These are phyloP conservation scores for Panicum virgatum DNA, from an alignment of 202 grass and related monocot species.

Conservation along the genomic window DNA sequence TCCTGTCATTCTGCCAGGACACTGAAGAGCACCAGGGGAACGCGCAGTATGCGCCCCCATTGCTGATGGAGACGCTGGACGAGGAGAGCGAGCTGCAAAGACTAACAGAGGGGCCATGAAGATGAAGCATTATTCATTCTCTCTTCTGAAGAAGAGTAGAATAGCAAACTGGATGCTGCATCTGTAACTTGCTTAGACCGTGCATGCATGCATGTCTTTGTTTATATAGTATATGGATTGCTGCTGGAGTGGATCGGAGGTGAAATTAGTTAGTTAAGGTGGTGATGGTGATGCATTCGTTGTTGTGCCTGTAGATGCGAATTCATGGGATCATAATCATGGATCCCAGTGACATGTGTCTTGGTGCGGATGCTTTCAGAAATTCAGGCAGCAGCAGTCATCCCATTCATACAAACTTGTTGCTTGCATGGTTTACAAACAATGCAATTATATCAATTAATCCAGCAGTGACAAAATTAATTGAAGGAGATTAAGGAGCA, in stretches of 20 bases:
- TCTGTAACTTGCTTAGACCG: not conserved
- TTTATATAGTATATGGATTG: not conserved
- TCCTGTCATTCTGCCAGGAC: slow-evolving; percentile 95
- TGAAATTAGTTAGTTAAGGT: not conserved
- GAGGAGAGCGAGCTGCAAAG: slow-evolving; percentile 68
- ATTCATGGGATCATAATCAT: not conserved
- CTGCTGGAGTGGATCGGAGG: not conserved
- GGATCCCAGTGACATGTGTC: too few species aligned
- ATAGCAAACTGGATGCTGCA: not conserved
- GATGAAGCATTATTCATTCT: not conserved
- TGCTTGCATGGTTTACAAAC: not conserved
- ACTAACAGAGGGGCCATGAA: slow-evolving; percentile 60
- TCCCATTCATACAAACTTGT: not conserved
- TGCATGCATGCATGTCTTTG: not conserved
- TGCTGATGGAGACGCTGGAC: slow-evolving; percentile 86
- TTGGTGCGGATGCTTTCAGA: not conserved
- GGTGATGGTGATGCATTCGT: not conserved
- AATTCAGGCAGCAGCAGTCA: not conserved
- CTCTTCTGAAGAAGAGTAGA: not conserved
- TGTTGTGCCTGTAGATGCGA: not conserved
- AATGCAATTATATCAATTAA: not conserved
- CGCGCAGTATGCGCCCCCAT: slow-evolving; percentile 69
- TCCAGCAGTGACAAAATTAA: not conserved
- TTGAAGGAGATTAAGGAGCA: not conserved
- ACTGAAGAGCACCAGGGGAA: slow-evolving; percentile 79